A percentile compares a stretch with the other conserved stretches of the same genome.
These are phyloP conservation scores for Botryotinia globosa DNA, from an alignment of 2,329 filamentous ascomycete genomes.

Conservation along the genomic window DNA sequence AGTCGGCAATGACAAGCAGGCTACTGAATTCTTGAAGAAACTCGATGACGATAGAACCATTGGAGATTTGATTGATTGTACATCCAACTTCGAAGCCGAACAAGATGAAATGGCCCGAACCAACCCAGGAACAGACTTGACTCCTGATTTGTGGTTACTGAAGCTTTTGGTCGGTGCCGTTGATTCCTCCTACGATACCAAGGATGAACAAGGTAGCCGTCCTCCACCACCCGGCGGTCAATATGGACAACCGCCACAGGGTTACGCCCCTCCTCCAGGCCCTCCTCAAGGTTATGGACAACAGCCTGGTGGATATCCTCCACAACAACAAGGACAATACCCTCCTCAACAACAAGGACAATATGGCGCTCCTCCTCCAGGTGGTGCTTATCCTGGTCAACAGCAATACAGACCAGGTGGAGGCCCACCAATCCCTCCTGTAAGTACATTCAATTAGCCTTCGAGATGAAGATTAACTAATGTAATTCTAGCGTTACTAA, in stretches of 20 bases:
- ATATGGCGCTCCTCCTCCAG: constrained; percentile 20
- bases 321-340: constrained; percentile 19
- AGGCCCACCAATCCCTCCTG: constrained; percentile 11
- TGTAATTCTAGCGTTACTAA: constrained; percentile 1
- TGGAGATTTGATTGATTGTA: constrained; percentile 18
- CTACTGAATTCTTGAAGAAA: constrained; percentile 17
- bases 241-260: constrained; percentile 29
- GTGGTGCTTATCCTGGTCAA: constrained; percentile 15
- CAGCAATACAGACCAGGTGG: constrained; percentile 16
- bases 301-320: constrained; percentile 6
- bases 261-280: constrained; percentile 1
- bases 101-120: constrained; percentile 17
- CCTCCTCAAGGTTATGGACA: constrained; percentile 19
- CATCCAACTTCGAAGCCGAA: constrained; percentile 19
- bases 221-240: constrained; percentile 24
- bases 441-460: background rate
- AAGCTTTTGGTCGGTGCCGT: constrained; percentile 67
- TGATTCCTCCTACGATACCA: constrained; percentile 62
- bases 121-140: constrained; percentile 5
- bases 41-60: constrained; percentile 12
- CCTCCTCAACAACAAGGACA: constrained; percentile 17
- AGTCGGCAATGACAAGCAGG: constrained; percentile 12
- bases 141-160: constrained; percentile 21
- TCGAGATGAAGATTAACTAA: background rate
- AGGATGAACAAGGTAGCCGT: constrained; percentile 49